phyloP scores from a whole-genome alignment of 306 rosid genomes.

The Dryas drummondii region DNA sequence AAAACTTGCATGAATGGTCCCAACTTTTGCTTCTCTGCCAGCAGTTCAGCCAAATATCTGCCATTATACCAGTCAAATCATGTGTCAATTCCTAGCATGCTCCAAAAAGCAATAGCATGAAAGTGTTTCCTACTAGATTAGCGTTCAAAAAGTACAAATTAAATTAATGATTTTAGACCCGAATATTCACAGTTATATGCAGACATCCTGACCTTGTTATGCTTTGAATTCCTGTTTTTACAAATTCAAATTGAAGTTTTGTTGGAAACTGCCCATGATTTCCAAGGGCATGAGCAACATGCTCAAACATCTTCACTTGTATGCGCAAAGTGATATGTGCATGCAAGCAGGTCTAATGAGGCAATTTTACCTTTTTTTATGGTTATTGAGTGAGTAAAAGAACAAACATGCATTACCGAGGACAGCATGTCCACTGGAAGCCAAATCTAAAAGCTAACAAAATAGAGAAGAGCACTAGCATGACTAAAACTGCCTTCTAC shows the following conservation, averaged over 20 bases:
- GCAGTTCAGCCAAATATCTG: conserved; percentile 74
- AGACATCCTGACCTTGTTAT: not conserved
- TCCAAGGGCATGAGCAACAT: not conserved
- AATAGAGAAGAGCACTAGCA: not conserved
- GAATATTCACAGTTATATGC: not conserved
- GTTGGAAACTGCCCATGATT: not conserved
- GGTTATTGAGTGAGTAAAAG: not conserved
- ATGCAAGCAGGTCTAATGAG: not conserved
- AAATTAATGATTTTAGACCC: not conserved
- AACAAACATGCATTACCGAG: not conserved
- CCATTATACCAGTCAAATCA: conserved; percentile 30
- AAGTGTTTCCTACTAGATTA: not conserved
- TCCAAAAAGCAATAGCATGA: not conserved
- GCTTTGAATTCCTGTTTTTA: not conserved
- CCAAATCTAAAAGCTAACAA: not conserved
- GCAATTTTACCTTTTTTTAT: no score
- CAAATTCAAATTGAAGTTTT: not conserved
- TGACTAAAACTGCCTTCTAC: not conserved
- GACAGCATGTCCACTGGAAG: not conserved
- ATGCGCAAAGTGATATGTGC: not conserved
- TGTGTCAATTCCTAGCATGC: conserved; percentile 13
- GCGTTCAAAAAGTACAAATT: not conserved
- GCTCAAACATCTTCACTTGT: conserved; percentile 2
- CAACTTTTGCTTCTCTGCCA: conserved; percentile 79
- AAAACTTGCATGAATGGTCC: conserved; percentile 80